These are phyloP conservation scores for Phaseolus coccineus DNA, from an alignment of 331 rosid species.

Conservation along the genomic window DNA sequence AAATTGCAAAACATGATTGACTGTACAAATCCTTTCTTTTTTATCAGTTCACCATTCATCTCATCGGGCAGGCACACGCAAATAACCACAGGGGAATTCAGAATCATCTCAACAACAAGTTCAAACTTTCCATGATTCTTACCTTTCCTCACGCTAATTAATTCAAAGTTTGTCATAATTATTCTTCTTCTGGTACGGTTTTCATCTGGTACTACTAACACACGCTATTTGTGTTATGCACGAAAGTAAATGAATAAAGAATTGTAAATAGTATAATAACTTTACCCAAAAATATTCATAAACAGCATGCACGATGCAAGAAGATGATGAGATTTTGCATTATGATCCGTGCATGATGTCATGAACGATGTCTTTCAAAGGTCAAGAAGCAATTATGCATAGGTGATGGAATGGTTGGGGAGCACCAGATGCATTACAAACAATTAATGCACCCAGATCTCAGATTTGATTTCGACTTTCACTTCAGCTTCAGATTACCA, in stretches of 20 bases:
- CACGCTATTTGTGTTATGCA: no score
- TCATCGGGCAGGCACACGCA: slow-evolving; percentile 23
- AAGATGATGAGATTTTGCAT: background rate
- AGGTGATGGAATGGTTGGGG: slow-evolving; percentile 36
- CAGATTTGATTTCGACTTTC: slow-evolving; percentile 33
- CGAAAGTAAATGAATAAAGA: no score
- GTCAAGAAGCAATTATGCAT: slow-evolving; percentile 48
- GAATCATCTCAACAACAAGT: background rate
- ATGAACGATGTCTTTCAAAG: slow-evolving; percentile 27
- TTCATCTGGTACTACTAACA: background rate
- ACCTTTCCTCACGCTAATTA: background rate
- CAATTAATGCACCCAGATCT: slow-evolving; percentile 8
- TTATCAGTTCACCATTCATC: background rate
- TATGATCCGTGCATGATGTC: slow-evolving; percentile 39
- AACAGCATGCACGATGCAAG: slow-evolving; percentile 2
- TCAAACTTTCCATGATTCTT: background rate
- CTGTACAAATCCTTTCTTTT: slow-evolving; percentile 38
- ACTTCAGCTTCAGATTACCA: background rate
- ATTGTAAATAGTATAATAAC: background rate
- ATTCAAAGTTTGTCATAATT: background rate
- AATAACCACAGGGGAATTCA: slow-evolving; percentile 36
- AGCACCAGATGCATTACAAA: slow-evolving; percentile 11
- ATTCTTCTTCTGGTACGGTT: background rate
- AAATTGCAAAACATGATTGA: slow-evolving; percentile 38
- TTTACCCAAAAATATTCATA: background rate